phyloP scores from a whole-genome alignment of 202 grass and related monocot genomes.

The Dendrocalamus latiflorus region DNA sequence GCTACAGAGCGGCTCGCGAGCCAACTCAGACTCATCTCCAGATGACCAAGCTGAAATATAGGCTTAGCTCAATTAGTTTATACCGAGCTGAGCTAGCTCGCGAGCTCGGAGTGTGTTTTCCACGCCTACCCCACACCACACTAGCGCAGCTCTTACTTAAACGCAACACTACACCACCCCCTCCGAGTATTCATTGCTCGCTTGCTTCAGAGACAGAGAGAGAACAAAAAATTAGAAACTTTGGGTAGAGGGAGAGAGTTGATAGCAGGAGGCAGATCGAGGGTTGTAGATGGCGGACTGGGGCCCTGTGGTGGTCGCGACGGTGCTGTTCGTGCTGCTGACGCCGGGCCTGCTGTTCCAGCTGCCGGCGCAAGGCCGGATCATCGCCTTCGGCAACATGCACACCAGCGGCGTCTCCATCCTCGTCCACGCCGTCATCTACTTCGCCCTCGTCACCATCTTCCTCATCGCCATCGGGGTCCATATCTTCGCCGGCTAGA shows the following conservation, averaged over 20 bases:
- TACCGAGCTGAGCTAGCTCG: too few species aligned
- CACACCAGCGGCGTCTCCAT: conserved; percentile 59
- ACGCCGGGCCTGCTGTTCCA: too few species aligned
- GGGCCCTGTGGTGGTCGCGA: conserved; percentile 77
- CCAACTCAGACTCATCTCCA: too few species aligned
- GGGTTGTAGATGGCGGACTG: conserved; percentile 60
- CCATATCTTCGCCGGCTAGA: conserved; percentile 59
- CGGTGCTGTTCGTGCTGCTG: too few species aligned
- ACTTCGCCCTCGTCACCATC: conserved; percentile 65
- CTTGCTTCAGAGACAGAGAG: not conserved
- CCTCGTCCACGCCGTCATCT: conserved; percentile 64
- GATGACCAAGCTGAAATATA: too few species aligned
- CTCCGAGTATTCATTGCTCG: not conserved
- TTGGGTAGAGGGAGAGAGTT: not conserved
- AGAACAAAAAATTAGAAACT: not conserved
- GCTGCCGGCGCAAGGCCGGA: conserved; percentile 46
- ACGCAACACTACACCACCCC: not conserved
- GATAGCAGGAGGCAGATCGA: not conserved
- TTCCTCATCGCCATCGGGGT: conserved; percentile 63
- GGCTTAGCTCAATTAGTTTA: too few species aligned
- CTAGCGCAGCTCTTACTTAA: not conserved
- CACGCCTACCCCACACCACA: too few species aligned
- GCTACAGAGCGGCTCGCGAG: too few species aligned
- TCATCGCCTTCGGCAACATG: conserved; percentile 68
- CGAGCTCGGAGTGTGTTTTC: too few species aligned